Base-by-base conservation (phyloP, 2,329 filamentous ascomycete species). In the Coniochaeta sp. region DNA sequence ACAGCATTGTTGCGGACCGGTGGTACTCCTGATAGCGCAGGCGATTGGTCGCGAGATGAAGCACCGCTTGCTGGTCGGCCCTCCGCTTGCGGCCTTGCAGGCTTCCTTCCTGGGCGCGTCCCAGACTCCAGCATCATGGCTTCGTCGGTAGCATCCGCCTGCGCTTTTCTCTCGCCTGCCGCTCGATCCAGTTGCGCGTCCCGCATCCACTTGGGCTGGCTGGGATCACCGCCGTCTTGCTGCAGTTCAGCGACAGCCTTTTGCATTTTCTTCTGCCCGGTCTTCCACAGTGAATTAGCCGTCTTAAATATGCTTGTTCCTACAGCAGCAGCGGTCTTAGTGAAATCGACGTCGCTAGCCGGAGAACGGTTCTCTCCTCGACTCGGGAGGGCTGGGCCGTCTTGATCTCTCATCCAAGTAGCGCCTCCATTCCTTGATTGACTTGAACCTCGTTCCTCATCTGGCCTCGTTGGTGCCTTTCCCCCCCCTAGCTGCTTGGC, bases 141-240 rank as follows among this genome's bases (percentile, higher is more conserved):
- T 75, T 91, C 89, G 63, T 90, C 84, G 0, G 89, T 91, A 6
- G 82, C 76, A 22, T 78, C 74, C 12, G 71, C 62, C 31, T 66
- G 66, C 56, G 50, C 68, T 68, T 63, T 75, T 64, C 72, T 63
- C 11, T 34, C 50, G 67, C 24, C 69, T 69, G 74, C 34, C 24
- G 65, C 65, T 38, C 73, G 75, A 2, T 80, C 77, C 60, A 78
- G 74, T 50, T 84, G 81, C 3, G 86, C 82, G 61, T 93, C 89
- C 67, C 89, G 87, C 93, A 99, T 96, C 95, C 95, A 99, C 70
- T 91, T 95, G 0, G 95, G 95, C 70, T 96, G 90, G 68, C 73
- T 90, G 2, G 89, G 81, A 69, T 96, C 92, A 31, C 47, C 47
- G 28, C 87, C 88, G 47, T 82, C 81, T 64, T 84, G 80, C 65